These are phyloP conservation scores for Lepidium didymum DNA, from an alignment of 345 rosid species.

Conservation along the genomic window DNA sequence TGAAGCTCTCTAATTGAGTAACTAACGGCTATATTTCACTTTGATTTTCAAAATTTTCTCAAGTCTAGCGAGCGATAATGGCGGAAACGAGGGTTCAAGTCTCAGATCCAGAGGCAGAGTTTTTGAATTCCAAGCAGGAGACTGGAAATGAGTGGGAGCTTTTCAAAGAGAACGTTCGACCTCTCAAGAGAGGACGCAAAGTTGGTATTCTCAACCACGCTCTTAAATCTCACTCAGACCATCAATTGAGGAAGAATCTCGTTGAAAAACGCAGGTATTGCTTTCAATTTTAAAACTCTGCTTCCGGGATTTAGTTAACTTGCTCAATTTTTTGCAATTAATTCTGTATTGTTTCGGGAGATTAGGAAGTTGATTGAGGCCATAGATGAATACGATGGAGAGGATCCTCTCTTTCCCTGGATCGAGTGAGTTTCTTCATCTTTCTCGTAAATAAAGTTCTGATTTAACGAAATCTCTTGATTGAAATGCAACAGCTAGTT, in stretches of 20 bases:
- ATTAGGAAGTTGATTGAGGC: slow-evolving; percentile 64
- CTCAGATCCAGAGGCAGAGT: slow-evolving; percentile 73
- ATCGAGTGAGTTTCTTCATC: slow-evolving; percentile 43
- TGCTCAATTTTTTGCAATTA: not conserved
- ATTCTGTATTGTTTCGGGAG: not conserved
- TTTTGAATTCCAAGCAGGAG: slow-evolving; percentile 58
- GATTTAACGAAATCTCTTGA: not conserved
- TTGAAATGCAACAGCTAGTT: not conserved
- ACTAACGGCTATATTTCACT: slow-evolving; percentile 25
- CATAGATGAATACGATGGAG: slow-evolving; percentile 69
- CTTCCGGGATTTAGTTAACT: not conserved
- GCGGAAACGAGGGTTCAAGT: slow-evolving; percentile 28
- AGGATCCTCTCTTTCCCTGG: slow-evolving; percentile 86
- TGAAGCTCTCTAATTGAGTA: not conserved
- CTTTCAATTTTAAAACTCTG: not conserved
- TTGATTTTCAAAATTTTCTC: not conserved
- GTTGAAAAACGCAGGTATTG: slow-evolving; percentile 55
- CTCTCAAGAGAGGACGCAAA: slow-evolving; percentile 82
- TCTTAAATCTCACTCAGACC: slow-evolving; percentile 55
- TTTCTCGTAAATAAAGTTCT: not conserved
- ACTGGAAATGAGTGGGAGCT: slow-evolving; percentile 85
- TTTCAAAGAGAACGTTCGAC: slow-evolving; percentile 85
- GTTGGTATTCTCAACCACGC: slow-evolving; percentile 57
- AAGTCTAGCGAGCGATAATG: slow-evolving; percentile 6
- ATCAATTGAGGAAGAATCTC: slow-evolving; percentile 49